Conservation (phyloP, 106 monocot genomes). For the Dendrobium huoshanense region DNA sequence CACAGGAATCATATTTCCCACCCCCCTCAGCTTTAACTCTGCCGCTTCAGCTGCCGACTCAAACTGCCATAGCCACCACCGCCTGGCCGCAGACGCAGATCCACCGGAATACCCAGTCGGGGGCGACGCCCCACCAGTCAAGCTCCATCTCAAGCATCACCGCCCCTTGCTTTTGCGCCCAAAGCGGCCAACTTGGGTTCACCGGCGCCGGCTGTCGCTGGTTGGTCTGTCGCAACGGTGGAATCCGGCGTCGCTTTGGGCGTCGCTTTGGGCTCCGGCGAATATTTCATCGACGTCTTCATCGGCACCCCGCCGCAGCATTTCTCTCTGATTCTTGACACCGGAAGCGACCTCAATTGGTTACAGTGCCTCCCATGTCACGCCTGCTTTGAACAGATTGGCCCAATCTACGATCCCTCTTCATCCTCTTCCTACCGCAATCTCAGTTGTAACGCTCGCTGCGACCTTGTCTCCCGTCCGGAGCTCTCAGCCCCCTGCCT, state of each 20-base stretch:
- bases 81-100: not conserved
- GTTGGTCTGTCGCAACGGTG: constrained; percentile 43
- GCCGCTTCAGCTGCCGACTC: not conserved
- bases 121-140: constrained; percentile 18
- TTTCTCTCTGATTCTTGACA: constrained; percentile 80
- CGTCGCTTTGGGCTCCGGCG: constrained; percentile 65
- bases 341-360: constrained; percentile 98
- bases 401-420: constrained; percentile 58
- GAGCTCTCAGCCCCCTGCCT: constrained; percentile 3
- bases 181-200: not conserved
- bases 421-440: constrained; percentile 58
- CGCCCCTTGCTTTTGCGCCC: not conserved
- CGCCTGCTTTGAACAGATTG: constrained; percentile 55
- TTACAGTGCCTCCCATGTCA: constrained; percentile 80
- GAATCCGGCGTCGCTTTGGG: constrained; percentile 73
- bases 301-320: constrained; percentile 75
- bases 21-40: constrained; percentile 42
- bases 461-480: constrained; percentile 57
- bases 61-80: not conserved
- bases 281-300: constrained; percentile 83
- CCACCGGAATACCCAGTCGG: not conserved
- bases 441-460: constrained; percentile 44
- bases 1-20: constrained; percentile 38
- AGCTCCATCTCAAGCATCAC: constrained; percentile 53
- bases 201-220: constrained; percentile 9